Conservation (phyloP, 352 stramenopile species). For the Phytophthora pistaciae region DNA sequence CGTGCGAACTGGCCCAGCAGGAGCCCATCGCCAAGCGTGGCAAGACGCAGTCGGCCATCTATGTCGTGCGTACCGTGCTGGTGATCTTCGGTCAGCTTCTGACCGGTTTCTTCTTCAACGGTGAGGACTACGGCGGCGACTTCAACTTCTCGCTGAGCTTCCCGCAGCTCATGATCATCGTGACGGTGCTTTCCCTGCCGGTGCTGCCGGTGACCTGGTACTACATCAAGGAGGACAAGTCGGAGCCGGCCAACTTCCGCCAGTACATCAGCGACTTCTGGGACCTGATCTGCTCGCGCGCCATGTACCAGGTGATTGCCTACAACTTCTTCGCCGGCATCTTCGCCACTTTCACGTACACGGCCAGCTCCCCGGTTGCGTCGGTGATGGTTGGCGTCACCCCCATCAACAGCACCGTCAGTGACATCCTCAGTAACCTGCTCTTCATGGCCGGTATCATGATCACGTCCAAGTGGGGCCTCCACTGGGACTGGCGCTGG, state of each 20-base stretch:
- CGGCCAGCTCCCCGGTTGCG: conserved; percentile 29
- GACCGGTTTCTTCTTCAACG: conserved; percentile 62
- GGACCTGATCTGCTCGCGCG: conserved; percentile 38
- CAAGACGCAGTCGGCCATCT: conserved; percentile 55
- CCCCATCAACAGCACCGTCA: conserved; percentile 38
- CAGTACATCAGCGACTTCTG: conserved; percentile 39
- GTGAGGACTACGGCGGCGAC: conserved; percentile 57
- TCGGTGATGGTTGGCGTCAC: conserved; percentile 40
- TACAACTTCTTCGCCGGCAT: conserved; percentile 47
- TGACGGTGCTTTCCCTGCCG: conserved; percentile 31
- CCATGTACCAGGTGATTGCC: conserved; percentile 49
- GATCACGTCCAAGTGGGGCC: conserved; percentile 43
- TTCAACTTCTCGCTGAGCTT: conserved; percentile 67
- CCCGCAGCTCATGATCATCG: conserved; percentile 57
- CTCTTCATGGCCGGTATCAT: conserved; percentile 43
- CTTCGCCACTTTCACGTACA: conserved; percentile 41
- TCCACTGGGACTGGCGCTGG: conserved; percentile 47
- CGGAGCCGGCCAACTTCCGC: conserved; percentile 28
- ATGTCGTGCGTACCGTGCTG: conserved; percentile 44
- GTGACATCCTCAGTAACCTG: conserved; percentile 37
- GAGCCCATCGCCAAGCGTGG: conserved; percentile 52
- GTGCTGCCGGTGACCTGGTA: conserved; percentile 44
- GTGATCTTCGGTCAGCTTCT: conserved; percentile 50
- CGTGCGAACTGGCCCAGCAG: conserved; percentile 54
- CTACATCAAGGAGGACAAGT: conserved; percentile 45